These are phyloP conservation scores for Aspergillus intermedius DNA, from an alignment of 2,329 filamentous ascomycete genomes.

Conservation along the genomic window DNA sequence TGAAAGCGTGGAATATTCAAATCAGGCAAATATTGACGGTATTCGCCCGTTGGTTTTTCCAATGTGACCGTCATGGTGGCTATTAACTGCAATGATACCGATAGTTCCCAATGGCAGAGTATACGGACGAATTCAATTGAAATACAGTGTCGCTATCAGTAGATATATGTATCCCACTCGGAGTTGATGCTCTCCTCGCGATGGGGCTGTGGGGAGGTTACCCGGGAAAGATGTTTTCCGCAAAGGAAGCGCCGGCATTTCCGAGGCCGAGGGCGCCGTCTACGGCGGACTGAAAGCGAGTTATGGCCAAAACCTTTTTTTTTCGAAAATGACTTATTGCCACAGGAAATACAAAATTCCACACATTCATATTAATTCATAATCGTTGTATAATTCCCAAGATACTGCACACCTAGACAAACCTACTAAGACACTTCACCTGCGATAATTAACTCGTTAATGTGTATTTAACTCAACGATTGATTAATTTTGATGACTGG, in stretches of 20 bases:
- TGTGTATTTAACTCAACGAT: no score
- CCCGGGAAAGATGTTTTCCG: neutral
- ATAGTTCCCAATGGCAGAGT: neutral
- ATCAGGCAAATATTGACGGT: constrained; percentile 58
- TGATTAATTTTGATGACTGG: no score
- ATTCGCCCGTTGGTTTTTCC: constrained; percentile 33
- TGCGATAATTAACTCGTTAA: no score
- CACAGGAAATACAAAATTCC: no score
- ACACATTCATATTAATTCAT: no score
- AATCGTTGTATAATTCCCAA: no score
- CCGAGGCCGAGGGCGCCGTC: neutral
- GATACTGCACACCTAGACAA: no score
- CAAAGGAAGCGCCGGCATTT: neutral
- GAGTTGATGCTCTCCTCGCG: neutral
- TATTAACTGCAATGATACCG: neutral
- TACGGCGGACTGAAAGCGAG: no score
- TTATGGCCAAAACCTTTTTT: no score
- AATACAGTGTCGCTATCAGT: neutral
- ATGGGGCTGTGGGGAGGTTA: neutral
- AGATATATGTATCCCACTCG: neutral
- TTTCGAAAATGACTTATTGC: no score
- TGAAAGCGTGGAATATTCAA: constrained; percentile 56
- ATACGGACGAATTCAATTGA: no score
- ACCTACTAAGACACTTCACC: no score
- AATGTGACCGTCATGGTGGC: neutral